Percentiles rank a stretch among this genome's conserved stretches.
Evolutionary conservation across 768 basidiomycete species (phyloP).

Genomic region (Ephemerocybe angulata): DNA sequence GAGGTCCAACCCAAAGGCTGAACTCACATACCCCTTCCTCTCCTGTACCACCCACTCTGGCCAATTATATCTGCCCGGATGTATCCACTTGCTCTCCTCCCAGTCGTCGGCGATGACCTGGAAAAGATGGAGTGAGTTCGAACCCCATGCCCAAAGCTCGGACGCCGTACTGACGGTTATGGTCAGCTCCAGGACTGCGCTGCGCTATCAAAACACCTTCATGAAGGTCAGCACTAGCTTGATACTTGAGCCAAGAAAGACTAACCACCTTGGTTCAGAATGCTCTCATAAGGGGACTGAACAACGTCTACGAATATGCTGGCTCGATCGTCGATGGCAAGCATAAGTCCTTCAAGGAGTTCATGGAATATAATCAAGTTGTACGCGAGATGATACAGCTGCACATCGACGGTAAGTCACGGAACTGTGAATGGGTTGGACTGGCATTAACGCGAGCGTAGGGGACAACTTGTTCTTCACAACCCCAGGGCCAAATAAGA

Average conservation of each 20-base stretch:
- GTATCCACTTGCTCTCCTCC: conserved; percentile 23
- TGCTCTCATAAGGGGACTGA: conserved; percentile 24
- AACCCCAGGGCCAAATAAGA: conserved; percentile 6
- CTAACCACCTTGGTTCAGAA: conserved; percentile 16
- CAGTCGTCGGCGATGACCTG: conserved; percentile 21
- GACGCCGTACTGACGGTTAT: background rate
- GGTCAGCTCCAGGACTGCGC: conserved; percentile 13
- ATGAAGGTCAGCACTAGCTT: conserved; percentile 22
- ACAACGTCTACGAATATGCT: conserved; percentile 19
- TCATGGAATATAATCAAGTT: conserved; percentile 21
- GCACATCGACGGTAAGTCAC: conserved; percentile 21
- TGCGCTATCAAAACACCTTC: conserved; percentile 24
- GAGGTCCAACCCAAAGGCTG: background rate
- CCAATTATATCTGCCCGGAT: conserved; percentile 3
- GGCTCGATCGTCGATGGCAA: conserved; percentile 10
- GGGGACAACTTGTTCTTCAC: conserved; percentile 27
- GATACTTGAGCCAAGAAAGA: background rate
- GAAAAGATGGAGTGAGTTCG: conserved; percentile 20
- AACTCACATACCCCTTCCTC: too few species aligned
- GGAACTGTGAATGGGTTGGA: too few species aligned
- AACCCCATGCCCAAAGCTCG: too few species aligned
- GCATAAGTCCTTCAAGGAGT: conserved; percentile 13
- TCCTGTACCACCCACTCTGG: background rate
- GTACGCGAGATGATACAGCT: conserved; percentile 20
- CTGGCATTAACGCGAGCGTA: conserved; percentile 5